Percentiles rank a stretch among this genome's conserved stretches.
These are phyloP conservation scores for Pseudoneurospora amorphoporcata DNA, from an alignment of 495 filamentous ascomycete species.

Conservation along the genomic window DNA sequence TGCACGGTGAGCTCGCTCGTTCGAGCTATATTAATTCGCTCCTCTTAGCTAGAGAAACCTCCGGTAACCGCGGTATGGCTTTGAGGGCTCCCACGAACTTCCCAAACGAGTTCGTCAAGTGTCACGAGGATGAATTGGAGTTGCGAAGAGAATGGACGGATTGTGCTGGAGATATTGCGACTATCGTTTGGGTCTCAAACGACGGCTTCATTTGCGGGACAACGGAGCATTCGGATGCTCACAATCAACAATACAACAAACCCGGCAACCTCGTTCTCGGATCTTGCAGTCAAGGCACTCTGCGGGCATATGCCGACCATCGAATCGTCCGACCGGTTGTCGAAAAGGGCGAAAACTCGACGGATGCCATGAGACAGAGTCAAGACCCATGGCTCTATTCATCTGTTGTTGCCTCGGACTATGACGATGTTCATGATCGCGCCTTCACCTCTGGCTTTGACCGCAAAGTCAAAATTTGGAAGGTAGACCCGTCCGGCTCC, in stretches of 20 bases:
- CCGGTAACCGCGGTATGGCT: constrained; percentile 19
- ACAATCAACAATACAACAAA: constrained; percentile 78
- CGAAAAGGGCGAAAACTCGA: constrained; percentile 41
- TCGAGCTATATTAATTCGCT: constrained; percentile 21
- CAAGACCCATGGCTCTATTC: constrained; percentile 63
- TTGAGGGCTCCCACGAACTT: constrained; percentile 27
- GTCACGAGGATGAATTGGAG: constrained; percentile 35
- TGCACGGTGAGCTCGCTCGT: constrained; percentile 15
- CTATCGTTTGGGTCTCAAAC: constrained; percentile 44
- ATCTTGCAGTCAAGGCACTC: constrained; percentile 38
- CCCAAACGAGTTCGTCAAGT: constrained; percentile 26
- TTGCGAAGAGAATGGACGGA: constrained; percentile 39
- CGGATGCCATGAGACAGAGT: constrained; percentile 46
- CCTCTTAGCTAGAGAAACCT: constrained; percentile 31
- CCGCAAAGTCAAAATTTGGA: constrained; percentile 68
- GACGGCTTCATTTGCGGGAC: constrained; percentile 53
- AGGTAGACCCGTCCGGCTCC: constrained; percentile 26
- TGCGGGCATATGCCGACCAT: constrained; percentile 64
- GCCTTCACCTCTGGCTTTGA: constrained; percentile 80
- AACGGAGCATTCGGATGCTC: constrained; percentile 59
- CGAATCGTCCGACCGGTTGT: constrained; percentile 46
- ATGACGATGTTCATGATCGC: constrained; percentile 43
- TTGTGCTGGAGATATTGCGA: constrained; percentile 50
- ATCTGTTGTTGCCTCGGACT: constrained; percentile 67
- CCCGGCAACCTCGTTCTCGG: constrained; percentile 69